These are phyloP conservation scores for Cyberlindnera euphorbiae DNA, from an alignment of 805 yeast species.

Conservation along the genomic window DNA sequence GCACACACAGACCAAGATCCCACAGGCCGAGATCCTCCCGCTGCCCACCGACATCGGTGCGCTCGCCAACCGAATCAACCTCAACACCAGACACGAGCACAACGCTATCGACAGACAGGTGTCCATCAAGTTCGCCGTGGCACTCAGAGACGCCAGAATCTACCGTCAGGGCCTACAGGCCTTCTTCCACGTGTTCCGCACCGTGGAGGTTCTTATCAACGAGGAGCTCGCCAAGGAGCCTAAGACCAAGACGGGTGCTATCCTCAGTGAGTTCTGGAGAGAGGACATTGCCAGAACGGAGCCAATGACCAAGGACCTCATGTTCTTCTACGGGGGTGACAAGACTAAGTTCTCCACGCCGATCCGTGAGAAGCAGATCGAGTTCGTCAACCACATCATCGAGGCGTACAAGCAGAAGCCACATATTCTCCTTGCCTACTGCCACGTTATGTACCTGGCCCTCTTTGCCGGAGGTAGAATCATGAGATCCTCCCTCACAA, in stretches of 20 bases:
- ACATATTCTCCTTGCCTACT: constrained; percentile 66
- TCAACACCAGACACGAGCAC: constrained; percentile 61
- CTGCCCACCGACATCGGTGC: constrained; percentile 80
- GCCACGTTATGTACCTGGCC: constrained; percentile 82
- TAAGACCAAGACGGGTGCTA: constrained; percentile 27
- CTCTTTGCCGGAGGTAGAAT: constrained; percentile 83
- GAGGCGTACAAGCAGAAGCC: constrained; percentile 57
- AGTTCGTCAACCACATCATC: constrained; percentile 56
- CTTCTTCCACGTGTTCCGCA: constrained; percentile 62
- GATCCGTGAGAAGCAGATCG: constrained; percentile 55
- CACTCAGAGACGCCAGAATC: constrained; percentile 67
- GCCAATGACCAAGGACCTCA: constrained; percentile 54
- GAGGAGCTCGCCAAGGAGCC: constrained; percentile 38
- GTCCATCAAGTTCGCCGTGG: constrained; percentile 66
- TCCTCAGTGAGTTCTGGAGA: constrained; percentile 59
- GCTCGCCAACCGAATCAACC: constrained; percentile 74
- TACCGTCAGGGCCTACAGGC: constrained; percentile 79
- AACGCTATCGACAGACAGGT: constrained; percentile 65
- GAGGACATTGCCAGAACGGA: constrained; percentile 64
- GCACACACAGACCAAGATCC: constrained; percentile 19
- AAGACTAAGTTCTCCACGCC: constrained; percentile 53
- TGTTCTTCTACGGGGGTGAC: constrained; percentile 59
- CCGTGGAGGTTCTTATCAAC: constrained; percentile 52
- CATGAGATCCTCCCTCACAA: constrained; percentile 60
- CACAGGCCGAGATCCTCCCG: constrained; percentile 58